Evolutionary conservation across 805 yeast genomes (phyloP).

Genomic region (Wickerhamiella vanderwaltii): DNA sequence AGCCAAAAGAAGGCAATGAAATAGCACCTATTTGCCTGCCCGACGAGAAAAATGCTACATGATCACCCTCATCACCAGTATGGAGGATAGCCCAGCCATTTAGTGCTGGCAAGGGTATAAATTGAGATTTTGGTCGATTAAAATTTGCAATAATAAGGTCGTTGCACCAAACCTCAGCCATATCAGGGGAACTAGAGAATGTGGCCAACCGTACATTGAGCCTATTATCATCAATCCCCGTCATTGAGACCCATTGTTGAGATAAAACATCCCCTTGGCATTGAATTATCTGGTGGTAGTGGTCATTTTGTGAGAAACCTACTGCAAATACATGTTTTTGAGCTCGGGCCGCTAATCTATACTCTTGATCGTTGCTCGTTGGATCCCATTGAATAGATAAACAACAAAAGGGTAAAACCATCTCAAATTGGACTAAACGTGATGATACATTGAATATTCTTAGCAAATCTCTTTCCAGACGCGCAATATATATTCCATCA

Average conservation of each 20-base stretch:
- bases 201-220: not conserved
- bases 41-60: not conserved
- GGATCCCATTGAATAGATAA: not conserved
- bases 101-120: not conserved
- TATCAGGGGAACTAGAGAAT: not conserved
- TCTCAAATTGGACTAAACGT: not conserved
- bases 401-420: not conserved
- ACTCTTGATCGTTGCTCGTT: not conserved
- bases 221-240: not conserved
- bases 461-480: not conserved
- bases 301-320: not conserved
- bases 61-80: not conserved
- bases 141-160: not conserved
- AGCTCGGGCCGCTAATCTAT: not conserved
- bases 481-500: constrained; percentile 1
- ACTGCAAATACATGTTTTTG: not conserved
- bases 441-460: not conserved
- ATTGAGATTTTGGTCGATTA: not conserved
- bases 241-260: not conserved
- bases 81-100: constrained; percentile 1
- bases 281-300: not conserved
- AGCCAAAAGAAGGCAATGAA: not conserved
- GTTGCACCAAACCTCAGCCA: not conserved
- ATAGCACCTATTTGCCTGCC: not conserved
- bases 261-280: not conserved